Evolutionary conservation across 345 rosid species (phyloP), one percentile per base, ranked within the genome.

Genomic region (Geranium rotundifolium): DNA sequence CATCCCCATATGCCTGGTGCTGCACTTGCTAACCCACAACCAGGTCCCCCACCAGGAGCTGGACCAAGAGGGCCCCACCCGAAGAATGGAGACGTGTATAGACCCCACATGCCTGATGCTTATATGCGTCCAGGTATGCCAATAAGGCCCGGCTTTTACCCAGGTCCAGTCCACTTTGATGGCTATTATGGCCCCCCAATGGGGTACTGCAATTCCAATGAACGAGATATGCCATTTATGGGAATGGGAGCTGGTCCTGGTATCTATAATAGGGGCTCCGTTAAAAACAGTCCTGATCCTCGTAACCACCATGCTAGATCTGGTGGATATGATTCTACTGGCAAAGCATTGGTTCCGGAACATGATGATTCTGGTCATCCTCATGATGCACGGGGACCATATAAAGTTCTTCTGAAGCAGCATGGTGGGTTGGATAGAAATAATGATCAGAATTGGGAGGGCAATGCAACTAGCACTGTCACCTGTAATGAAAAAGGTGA

Each of bases 131-230:
- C 93, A 60, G 82, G 85, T 75, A 85, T 90, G 93, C 92, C 89
- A 60, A 66, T 83, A 65, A 83, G 95, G 75, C 99, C 97, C 66
- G 88, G 93, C 12, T 90, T 82, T 84, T 88, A 79, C 79, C 80
- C 85, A 67, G 88, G 86, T 62, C 97, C 88, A 17, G 80, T 87
- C 34, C 76, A 85, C 49, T 85, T 77, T 31, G 97, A 93, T 68
- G 82, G 87, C 59, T 90, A 80, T 69, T 86, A 80, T 73, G 89
- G 91, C 75, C 92, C 90, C 75, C 93, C 95, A 58, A 77, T 84
- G 91, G 83, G 91, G 63, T 90, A 85, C 65, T 76, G 81, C 63
- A 77, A 69, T 75, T 66, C 92, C 65, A 79, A 69, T 71, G 93
- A 95, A 60, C 83, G 87, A 69, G 97, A 95, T 67, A 65, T 80